A percentile compares a stretch with the other conserved stretches of the same genome.
These are phyloP conservation scores for Adansonia gregorii DNA, from an alignment of 441 rosid species.

Conservation along the genomic window DNA sequence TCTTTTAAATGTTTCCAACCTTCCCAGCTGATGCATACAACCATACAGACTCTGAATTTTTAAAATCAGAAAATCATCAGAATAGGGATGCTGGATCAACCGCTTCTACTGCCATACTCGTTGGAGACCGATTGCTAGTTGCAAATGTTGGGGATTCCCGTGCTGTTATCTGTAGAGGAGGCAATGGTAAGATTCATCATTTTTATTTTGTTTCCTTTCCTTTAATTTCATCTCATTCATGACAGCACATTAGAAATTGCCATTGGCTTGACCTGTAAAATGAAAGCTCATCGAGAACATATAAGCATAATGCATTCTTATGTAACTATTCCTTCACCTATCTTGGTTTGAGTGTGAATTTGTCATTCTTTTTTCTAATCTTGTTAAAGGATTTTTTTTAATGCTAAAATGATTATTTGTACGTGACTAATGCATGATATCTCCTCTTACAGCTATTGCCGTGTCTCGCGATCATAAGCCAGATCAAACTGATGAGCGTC, in stretches of 20 bases:
- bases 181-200: constrained; percentile 62
- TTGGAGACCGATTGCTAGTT: constrained; percentile 93
- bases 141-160: constrained; percentile 99
- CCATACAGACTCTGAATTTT: constrained; percentile 88
- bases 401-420: neutral
- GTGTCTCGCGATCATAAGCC: constrained; percentile 99
- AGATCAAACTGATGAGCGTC: constrained; percentile 94
- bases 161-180: constrained; percentile 95
- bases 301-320: neutral
- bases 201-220: neutral
- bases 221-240: neutral
- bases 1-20: constrained; percentile 20
- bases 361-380: constrained; percentile 1
- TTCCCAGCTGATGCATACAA: constrained; percentile 86
- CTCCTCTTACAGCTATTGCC: constrained; percentile 69
- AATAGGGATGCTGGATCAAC: constrained; percentile 99
- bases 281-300: neutral
- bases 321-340: neutral
- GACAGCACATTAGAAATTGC: neutral
- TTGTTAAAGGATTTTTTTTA: neutral
- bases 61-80: constrained; percentile 90
- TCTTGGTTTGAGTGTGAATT: neutral
- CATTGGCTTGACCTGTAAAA: neutral
- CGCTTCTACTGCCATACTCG: constrained; percentile 94
- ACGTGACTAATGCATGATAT: constrained; percentile 15